phyloP scores from a whole-genome alignment of 495 filamentous ascomycete species.

The Penicillium samsonianum region DNA sequence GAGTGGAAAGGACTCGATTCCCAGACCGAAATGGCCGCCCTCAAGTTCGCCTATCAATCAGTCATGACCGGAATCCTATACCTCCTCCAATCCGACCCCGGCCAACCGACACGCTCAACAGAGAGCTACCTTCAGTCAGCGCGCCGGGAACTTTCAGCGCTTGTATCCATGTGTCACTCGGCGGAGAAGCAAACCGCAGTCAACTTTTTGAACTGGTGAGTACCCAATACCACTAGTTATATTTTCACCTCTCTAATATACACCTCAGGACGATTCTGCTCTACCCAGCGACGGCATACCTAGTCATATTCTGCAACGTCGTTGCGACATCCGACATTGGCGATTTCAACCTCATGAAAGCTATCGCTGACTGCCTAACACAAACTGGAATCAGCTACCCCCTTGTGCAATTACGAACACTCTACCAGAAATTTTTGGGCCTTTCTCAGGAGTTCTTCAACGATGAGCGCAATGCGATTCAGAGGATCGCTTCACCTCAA shows the following conservation, averaged over 20 bases:
- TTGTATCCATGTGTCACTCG: conserved; percentile 24
- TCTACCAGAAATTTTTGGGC: conserved; percentile 20
- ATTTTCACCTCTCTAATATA: neutral
- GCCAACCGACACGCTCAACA: conserved; percentile 1
- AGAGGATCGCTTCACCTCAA: neutral
- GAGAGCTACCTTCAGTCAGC: conserved; percentile 24
- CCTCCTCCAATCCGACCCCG: conserved; percentile 11
- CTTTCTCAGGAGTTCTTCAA: conserved; percentile 14
- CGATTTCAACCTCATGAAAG: conserved; percentile 24
- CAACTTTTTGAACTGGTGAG: conserved; percentile 25
- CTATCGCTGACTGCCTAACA: conserved; percentile 17
- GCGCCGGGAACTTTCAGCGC: conserved; percentile 20
- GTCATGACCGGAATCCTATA: conserved; percentile 24
- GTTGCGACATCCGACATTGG: conserved; percentile 20
- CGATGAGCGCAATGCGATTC: neutral
- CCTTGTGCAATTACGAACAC: conserved; percentile 15
- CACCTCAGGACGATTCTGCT: conserved; percentile 22
- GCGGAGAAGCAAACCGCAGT: conserved; percentile 21
- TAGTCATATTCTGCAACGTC: conserved; percentile 26
- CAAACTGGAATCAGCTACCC: conserved; percentile 19
- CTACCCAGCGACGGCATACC: conserved; percentile 24
- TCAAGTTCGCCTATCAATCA: conserved; percentile 28
- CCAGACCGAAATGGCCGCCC: conserved; percentile 21
- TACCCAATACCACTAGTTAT: neutral
- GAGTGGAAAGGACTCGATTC: conserved; percentile 26